Evolutionary conservation across 1,284 basidiomycete species (phyloP).

Genomic region (Tilletia horrida): DNA sequence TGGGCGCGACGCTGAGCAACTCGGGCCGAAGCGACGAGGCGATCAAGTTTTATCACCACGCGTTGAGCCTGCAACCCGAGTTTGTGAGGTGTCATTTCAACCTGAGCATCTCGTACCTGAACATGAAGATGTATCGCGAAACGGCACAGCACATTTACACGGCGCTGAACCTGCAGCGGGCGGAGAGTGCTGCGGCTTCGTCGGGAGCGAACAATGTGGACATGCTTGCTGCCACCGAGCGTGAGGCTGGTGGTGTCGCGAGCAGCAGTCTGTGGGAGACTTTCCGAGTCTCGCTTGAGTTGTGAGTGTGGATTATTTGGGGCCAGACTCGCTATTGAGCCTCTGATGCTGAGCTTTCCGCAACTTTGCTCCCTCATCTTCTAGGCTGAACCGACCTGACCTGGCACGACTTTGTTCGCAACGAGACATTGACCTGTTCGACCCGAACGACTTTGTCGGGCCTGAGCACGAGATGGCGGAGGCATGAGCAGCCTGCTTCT

Average conservation of each 20-base stretch:
- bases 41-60: conserved; percentile 81
- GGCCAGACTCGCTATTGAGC: too few relatives aligned
- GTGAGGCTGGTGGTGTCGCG: conserved; percentile 23
- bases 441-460: conserved; percentile 34
- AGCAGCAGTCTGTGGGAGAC: conserved; percentile 50
- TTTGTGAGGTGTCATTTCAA: conserved; percentile 69
- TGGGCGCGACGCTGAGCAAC: conserved; percentile 93
- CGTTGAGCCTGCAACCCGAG: conserved; percentile 81
- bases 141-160: conserved; percentile 52
- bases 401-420: conserved; percentile 32
- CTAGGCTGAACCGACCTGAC: conserved; percentile 40
- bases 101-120: conserved; percentile 47
- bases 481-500: not conserved
- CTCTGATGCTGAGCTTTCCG: too few relatives aligned
- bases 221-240: conserved; percentile 15
- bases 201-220: conserved; percentile 31
- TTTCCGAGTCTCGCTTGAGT: conserved; percentile 47
- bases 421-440: conserved; percentile 40
- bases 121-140: conserved; percentile 51
- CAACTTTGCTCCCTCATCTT: not conserved
- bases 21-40: conserved; percentile 75
- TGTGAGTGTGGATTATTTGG: conserved; percentile 26
- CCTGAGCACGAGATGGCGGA: conserved; percentile 5
- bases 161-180: conserved; percentile 46
- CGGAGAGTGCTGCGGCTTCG: conserved; percentile 23